Base-by-base conservation (phyloP, 495 filamentous ascomycete species). In the Talaromyces proteolyticus region DNA sequence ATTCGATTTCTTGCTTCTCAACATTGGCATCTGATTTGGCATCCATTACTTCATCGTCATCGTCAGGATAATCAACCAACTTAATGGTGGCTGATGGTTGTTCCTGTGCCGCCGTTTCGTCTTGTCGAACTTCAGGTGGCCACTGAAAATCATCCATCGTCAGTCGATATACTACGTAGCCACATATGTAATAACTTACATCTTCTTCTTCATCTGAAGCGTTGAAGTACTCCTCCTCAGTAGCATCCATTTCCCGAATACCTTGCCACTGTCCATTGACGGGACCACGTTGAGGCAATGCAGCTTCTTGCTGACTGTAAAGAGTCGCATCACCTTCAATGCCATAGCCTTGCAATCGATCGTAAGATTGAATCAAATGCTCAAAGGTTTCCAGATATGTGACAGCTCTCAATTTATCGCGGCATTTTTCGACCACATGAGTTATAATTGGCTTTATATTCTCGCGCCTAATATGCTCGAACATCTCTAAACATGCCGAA, bases 211-310 rank as follows among this genome's bases (percentile, higher is more conserved):
- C 88, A 49, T 95, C 90, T 3, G 84, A 87, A 8, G 82, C 85
- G 63, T 94, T 92, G 76, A 95, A 97, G 64, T 98, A 98, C 24
- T 89, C 89, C 56, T 96, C 92, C 64, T 97, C 88, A 2, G 82
- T 82, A 18, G 84, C 75, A 61, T 97, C 94, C 71, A 91, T 78
- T 54, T 96, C 93, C 66, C 81, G 86, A 43, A 89, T 75, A 7
- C 84, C 88, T 54, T 82, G 82, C 77, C 88, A 91, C 24, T 80
- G 79, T 20, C 85, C 86, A 49, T 84, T 87, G 38, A 80, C 59
- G 19, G 75, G 78, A 22, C 75, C 76, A 58, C 81, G 72, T 57
- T 58, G 74, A 26, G 61, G 72, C 51, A 57, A 78, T 60, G 42
- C 81, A 6, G 52, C 64, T 14, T 72, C 72, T 38, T 80, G 76